Conservation (phyloP, 345 rosid genomes). For the Populus tremula region DNA sequence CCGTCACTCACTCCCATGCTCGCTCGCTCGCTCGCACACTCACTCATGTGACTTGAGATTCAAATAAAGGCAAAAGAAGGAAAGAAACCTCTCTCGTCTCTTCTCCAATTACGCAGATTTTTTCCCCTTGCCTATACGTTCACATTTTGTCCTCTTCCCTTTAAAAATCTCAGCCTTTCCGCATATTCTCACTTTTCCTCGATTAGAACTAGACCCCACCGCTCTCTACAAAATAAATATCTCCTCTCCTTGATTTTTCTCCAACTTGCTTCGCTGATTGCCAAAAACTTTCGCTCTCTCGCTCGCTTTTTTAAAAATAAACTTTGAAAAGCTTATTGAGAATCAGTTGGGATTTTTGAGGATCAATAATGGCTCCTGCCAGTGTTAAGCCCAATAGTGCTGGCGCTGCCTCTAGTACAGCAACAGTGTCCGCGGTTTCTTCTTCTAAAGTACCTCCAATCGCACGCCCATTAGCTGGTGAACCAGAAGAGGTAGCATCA, state of each 20-base stretch:
- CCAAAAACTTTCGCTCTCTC: background rate
- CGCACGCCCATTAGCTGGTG: constrained; percentile 61
- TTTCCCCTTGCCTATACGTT: background rate
- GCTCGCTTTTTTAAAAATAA: background rate
- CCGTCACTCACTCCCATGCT: too few relatives aligned
- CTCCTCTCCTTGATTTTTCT: background rate
- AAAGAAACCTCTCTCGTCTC: background rate
- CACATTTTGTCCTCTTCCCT: background rate
- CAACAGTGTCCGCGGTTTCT: constrained; percentile 25
- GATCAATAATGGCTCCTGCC: background rate
- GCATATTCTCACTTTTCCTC: constrained; percentile 1
- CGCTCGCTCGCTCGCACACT: too few relatives aligned
- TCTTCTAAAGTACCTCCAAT: constrained; percentile 44
- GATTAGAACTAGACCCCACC: background rate
- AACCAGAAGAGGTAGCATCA: constrained; percentile 62
- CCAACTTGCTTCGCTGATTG: constrained; percentile 2
- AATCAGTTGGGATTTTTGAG: background rate
- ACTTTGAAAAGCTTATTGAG: background rate
- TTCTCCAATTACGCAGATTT: background rate
- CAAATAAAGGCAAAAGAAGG: too few relatives aligned
- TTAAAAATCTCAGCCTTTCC: background rate
- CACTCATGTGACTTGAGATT: too few relatives aligned
- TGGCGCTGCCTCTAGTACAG: background rate
- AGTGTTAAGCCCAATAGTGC: constrained; percentile 31
- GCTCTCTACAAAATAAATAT: background rate